Conservation (phyloP, 2,329 filamentous ascomycete genomes). For the Colletotrichum melonis region DNA sequence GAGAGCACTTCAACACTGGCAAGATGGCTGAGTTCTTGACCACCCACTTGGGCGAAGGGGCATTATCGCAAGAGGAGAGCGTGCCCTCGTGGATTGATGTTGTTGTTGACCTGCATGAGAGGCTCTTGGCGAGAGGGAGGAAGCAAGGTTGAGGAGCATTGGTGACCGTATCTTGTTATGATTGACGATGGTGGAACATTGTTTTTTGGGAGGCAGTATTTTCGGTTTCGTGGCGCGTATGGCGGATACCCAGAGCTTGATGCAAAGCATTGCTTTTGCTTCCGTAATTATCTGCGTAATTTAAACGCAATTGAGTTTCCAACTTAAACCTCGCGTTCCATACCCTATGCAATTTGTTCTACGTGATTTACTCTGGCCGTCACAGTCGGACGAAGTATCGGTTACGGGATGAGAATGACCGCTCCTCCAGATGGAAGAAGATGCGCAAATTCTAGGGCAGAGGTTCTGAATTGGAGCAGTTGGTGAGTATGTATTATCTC, state of each 20-base stretch:
- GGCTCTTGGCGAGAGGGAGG: conserved; percentile 65
- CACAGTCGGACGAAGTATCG: neutral
- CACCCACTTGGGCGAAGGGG: conserved; percentile 59
- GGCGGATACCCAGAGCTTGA: conserved; percentile 29
- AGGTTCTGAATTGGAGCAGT: neutral
- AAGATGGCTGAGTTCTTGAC: conserved; percentile 80
- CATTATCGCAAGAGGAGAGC: conserved; percentile 42
- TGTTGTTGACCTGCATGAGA: conserved; percentile 65
- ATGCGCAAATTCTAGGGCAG: neutral
- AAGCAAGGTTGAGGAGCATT: conserved; percentile 49
- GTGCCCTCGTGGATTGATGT: conserved; percentile 63
- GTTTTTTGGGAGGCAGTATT: conserved; percentile 26
- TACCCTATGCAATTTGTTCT: neutral
- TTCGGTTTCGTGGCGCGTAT: conserved; percentile 28
- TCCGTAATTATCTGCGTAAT: neutral
- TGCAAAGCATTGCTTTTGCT: conserved; percentile 4
- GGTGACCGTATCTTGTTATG: conserved; percentile 33
- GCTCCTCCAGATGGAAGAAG: neutral
- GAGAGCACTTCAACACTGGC: conserved; percentile 79
- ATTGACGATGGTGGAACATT: conserved; percentile 43
- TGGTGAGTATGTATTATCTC: too few species aligned
- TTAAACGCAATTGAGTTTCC: neutral
- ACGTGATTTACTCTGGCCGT: neutral
- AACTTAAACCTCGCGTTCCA: neutral
- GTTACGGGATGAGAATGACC: neutral